phyloP scores from a whole-genome alignment of 768 basidiomycete species.

The Lyophyllum semitale region DNA sequence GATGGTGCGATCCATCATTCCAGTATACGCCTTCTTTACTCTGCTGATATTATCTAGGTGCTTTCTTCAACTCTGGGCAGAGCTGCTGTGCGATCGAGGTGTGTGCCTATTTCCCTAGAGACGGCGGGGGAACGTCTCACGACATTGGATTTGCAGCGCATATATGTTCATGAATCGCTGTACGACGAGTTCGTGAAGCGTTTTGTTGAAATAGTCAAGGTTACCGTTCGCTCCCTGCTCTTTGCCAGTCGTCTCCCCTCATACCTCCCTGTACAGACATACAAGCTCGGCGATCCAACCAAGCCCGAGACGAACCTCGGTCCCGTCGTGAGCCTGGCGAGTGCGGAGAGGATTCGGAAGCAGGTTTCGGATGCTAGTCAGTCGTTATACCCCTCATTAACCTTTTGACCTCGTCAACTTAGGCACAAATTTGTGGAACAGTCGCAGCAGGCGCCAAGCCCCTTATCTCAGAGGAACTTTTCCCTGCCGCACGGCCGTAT shows the following conservation, averaged over 20 bases:
- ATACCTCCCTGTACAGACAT: slow-evolving; percentile 47
- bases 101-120: slow-evolving; percentile 12
- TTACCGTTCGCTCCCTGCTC: slow-evolving; percentile 21
- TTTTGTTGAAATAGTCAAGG: slow-evolving; percentile 77
- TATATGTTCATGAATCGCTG: slow-evolving; percentile 88
- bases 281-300: slow-evolving; percentile 87
- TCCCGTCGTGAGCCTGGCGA: slow-evolving; percentile 88
- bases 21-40: background rate
- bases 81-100: slow-evolving; percentile 95
- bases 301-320: slow-evolving; percentile 76
- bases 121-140: background rate
- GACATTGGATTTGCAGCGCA: slow-evolving; percentile 51
- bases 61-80: slow-evolving; percentile 97
- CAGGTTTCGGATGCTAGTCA: slow-evolving; percentile 85
- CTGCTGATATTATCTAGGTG: slow-evolving; percentile 46
- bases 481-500: slow-evolving; percentile 69
- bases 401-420: background rate
- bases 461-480: slow-evolving; percentile 68
- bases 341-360: slow-evolving; percentile 81
- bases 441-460: slow-evolving; percentile 80
- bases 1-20: slow-evolving; percentile 60
- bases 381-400: slow-evolving; percentile 19
- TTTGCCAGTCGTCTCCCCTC: background rate
- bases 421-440: slow-evolving; percentile 19
- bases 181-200: slow-evolving; percentile 79